These are phyloP conservation scores for Septoria linicola DNA, from an alignment of 2,329 filamentous ascomycete species.

Conservation along the genomic window DNA sequence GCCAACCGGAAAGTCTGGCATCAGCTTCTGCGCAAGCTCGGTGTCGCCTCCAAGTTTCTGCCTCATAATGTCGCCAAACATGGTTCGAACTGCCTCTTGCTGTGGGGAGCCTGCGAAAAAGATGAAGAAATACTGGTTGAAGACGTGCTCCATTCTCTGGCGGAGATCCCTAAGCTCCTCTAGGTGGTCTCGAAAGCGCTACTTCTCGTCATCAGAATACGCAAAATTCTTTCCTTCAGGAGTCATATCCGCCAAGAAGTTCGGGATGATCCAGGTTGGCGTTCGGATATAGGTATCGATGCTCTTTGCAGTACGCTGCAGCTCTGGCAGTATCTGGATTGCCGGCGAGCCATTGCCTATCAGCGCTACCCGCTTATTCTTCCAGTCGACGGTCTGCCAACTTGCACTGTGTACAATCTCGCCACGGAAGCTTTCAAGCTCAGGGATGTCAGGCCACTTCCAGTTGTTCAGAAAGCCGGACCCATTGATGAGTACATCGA, in stretches of 20 bases:
- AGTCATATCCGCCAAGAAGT: slow-evolving; percentile 12
- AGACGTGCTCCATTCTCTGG: slow-evolving; percentile 14
- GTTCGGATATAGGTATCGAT: slow-evolving; percentile 50
- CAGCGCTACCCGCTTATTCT: slow-evolving; percentile 42
- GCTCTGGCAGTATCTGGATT: slow-evolving; percentile 47
- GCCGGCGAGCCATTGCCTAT: slow-evolving; percentile 48
- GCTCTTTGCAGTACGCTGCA: slow-evolving; percentile 44
- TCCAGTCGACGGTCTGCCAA: slow-evolving; percentile 48
- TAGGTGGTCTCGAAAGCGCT: slow-evolving; percentile 13
- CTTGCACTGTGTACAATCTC: slow-evolving; percentile 44
- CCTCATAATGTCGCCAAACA: slow-evolving; percentile 12
- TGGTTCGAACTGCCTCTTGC: slow-evolving; percentile 2
- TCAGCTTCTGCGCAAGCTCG: slow-evolving; percentile 9
- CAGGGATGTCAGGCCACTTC: slow-evolving; percentile 40
- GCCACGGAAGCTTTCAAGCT: slow-evolving; percentile 47
- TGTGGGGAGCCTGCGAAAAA: slow-evolving; percentile 11
- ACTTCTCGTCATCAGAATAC: slow-evolving; percentile 16
- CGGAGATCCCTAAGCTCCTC: slow-evolving; percentile 16
- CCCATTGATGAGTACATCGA: slow-evolving; percentile 46
- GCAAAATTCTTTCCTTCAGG: slow-evolving; percentile 14
- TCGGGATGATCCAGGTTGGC: slow-evolving; percentile 14
- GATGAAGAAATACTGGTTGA: slow-evolving; percentile 15
- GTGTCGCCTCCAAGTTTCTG: slow-evolving; percentile 13
- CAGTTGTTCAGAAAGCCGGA: slow-evolving; percentile 41
- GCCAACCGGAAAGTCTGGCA: slow-evolving; percentile 20